Percentiles rank a stretch among this genome's conserved stretches.
These are phyloP conservation scores for Aspergillus sparsus DNA, from an alignment of 495 filamentous ascomycete species.

Conservation along the genomic window DNA sequence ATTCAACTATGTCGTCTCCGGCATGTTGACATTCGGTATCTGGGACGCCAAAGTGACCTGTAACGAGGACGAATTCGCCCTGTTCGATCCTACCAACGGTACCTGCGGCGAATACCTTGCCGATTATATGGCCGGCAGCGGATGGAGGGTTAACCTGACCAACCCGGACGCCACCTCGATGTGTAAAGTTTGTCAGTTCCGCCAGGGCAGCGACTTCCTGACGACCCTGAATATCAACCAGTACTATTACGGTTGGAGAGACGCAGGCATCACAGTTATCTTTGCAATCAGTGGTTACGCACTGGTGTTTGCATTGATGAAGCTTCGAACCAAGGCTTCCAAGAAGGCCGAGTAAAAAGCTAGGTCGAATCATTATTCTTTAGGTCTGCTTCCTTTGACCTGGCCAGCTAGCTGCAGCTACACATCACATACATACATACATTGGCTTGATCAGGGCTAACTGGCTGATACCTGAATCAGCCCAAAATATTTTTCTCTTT, in stretches of 20 bases:
- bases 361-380: too few relatives aligned
- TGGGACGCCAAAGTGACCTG: slow-evolving; percentile 58
- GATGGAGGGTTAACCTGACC: slow-evolving; percentile 50
- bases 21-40: slow-evolving; percentile 56
- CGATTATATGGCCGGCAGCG: slow-evolving; percentile 43
- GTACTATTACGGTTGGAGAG: slow-evolving; percentile 41
- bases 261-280: slow-evolving; percentile 42
- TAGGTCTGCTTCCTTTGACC: too few relatives aligned
- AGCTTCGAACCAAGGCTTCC: slow-evolving; percentile 28
- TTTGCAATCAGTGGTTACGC: slow-evolving; percentile 44
- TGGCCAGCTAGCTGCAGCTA: too few relatives aligned
- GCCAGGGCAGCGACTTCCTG: slow-evolving; percentile 37
- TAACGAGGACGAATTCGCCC: slow-evolving; percentile 53
- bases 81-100: slow-evolving; percentile 52
- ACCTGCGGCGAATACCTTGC: slow-evolving; percentile 57
- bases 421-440: too few relatives aligned
- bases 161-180: slow-evolving; percentile 50
- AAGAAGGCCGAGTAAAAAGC: slow-evolving; percentile 21
- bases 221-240: slow-evolving; percentile 38
- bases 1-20: slow-evolving; percentile 63
- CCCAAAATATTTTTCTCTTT: too few relatives aligned
- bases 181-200: slow-evolving; percentile 60
- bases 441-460: too few relatives aligned
- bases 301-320: slow-evolving; percentile 49
- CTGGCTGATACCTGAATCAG: too few relatives aligned